phyloP scores from a whole-genome alignment of 2,329 filamentous ascomycete species.

The Neonectria sp. region DNA sequence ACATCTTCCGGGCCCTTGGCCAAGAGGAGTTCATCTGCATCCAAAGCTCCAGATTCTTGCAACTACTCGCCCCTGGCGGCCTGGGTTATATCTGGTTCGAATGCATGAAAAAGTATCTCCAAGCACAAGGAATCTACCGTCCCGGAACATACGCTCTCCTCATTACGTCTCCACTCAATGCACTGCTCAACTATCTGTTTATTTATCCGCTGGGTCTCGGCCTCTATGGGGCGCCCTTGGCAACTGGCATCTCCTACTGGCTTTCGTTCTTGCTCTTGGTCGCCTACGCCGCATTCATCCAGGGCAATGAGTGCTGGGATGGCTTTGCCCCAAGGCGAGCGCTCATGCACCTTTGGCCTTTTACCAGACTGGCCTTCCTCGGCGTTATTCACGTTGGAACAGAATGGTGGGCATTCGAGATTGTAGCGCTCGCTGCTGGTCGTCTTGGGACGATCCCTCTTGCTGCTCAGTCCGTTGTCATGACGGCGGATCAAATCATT shows the following conservation, averaged over 20 bases:
- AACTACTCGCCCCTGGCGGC: slow-evolving; percentile 82
- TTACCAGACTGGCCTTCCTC: slow-evolving; percentile 80
- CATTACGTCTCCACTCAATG: slow-evolving; percentile 86
- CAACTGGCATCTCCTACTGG: slow-evolving; percentile 91
- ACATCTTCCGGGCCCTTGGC: slow-evolving; percentile 80
- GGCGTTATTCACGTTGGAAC: slow-evolving; percentile 89
- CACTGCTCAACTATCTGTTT: slow-evolving; percentile 84
- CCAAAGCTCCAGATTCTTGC: slow-evolving; percentile 81
- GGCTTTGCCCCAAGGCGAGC: slow-evolving; percentile 76
- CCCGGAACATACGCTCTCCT: slow-evolving; percentile 88
- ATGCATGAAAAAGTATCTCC: slow-evolving; percentile 87
- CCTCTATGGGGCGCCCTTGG: slow-evolving; percentile 84
- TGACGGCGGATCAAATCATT: slow-evolving; percentile 89
- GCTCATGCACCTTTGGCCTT: slow-evolving; percentile 77
- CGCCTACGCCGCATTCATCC: slow-evolving; percentile 79
- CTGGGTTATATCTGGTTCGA: slow-evolving; percentile 93
- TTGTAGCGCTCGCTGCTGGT: slow-evolving; percentile 87
- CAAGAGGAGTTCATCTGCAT: slow-evolving; percentile 84
- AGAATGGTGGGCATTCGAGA: slow-evolving; percentile 97
- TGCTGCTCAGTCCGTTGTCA: slow-evolving; percentile 89
- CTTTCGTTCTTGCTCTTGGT: slow-evolving; percentile 83
- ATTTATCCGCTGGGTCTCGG: slow-evolving; percentile 80
- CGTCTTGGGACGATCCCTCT: slow-evolving; percentile 84
- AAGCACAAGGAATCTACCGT: slow-evolving; percentile 90
- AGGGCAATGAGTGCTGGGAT: slow-evolving; percentile 84